Conservation (phyloP, 805 yeast genomes). For the Kurtzmaniella fragi region DNA sequence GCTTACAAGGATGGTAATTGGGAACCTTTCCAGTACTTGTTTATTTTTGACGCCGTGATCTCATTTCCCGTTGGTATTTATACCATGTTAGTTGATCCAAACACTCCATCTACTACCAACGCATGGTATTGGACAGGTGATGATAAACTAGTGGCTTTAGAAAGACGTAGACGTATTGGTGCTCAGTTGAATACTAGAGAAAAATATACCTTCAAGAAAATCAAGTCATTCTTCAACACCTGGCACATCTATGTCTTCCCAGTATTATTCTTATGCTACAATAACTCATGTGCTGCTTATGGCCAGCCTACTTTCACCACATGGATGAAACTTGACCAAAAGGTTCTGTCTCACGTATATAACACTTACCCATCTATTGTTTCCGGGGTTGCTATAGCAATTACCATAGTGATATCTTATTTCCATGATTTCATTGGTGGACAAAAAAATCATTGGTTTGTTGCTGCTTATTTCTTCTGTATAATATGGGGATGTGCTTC, state of each 20-base stretch:
- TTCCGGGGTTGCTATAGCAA: slow-evolving; percentile 21
- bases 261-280: slow-evolving; percentile 29
- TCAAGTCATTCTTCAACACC: slow-evolving; percentile 38
- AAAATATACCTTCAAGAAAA: slow-evolving; percentile 34
- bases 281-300: slow-evolving; percentile 27
- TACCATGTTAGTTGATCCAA: slow-evolving; percentile 28
- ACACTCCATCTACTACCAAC: slow-evolving; percentile 30
- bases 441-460: slow-evolving; percentile 29
- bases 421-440: slow-evolving; percentile 29
- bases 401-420: slow-evolving; percentile 20
- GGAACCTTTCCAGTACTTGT: slow-evolving; percentile 31
- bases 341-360: slow-evolving; percentile 22
- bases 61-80: slow-evolving; percentile 28
- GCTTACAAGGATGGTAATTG: slow-evolving; percentile 16
- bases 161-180: slow-evolving; percentile 37
- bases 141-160: slow-evolving; percentile 41
- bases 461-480: slow-evolving; percentile 31
- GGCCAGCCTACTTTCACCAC: slow-evolving; percentile 33
- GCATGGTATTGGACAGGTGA: slow-evolving; percentile 25
- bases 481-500: slow-evolving; percentile 39
- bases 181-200: slow-evolving; percentile 39
- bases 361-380: slow-evolving; percentile 28
- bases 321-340: slow-evolving; percentile 29
- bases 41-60: slow-evolving; percentile 29
- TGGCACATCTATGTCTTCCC: slow-evolving; percentile 49